Base-by-base conservation (phyloP, 192 early-diverging fungal species). In the Coemansia sp. region DNA sequence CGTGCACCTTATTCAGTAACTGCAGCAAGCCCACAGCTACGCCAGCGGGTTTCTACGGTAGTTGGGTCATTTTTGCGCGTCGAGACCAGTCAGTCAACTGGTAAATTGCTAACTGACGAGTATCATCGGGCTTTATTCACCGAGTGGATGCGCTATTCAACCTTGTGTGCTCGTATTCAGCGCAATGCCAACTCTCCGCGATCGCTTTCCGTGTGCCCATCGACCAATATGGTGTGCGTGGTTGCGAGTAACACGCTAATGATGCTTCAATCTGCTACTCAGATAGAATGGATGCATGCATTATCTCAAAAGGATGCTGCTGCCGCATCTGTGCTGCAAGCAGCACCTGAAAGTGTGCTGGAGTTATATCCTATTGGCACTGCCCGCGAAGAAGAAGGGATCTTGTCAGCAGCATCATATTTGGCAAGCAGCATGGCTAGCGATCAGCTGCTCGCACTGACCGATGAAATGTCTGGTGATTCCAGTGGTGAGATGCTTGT, bases 71-170 rank as follows among this genome's bases (percentile, higher is more conserved):
- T 68, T 35, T 26, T 65, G 36, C 59, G 63, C 13, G 65, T 59
- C 6, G 64, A 57, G 46, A 28, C 57, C 16, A 62, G 65, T 42
- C 38, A 37, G 18, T 47, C 52, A 15, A 51, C 44, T 7, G 73
- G 68, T 23, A 16, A 44, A 3, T 20, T 58, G 42, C 40, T 54
- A 19, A 58, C 61, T 0, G 62, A 52, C 50, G 67, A 58, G 14
- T 78, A 68, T 50, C 69, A 65, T 21, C 50, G 59, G 7, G 59
- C 69, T 21, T 15, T 72, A 39, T 75, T 64, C 30, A 72, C 69
- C 54, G 72, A 76, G 61, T 80, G 79, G 79, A 72, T 69, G 79
- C 79, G 79, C 39, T 76, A 68, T 36, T 51, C 69, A 12, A 66
- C 72, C 31, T 59, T 77, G 3, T 80, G 79, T 35, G 47, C 62